Evolutionary conservation across 495 filamentous ascomycete species (phyloP).

Genomic region (Trichoderma reesei): DNA sequence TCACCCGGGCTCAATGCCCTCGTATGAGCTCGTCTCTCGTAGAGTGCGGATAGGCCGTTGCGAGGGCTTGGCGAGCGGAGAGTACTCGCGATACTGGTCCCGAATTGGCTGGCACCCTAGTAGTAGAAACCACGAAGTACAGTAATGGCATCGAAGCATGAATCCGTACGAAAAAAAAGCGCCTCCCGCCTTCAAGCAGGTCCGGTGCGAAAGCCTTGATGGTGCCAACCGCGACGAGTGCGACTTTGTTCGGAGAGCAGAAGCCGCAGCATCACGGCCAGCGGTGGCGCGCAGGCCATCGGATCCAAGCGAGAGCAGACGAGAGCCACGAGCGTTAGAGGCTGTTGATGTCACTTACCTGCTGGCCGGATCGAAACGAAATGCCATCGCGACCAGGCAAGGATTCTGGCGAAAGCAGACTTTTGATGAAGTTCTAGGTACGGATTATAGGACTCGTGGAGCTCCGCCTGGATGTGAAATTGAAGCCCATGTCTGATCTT

Average conservation of each 20-base stretch:
- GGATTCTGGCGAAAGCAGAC: too few relatives aligned
- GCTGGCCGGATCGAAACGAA: background rate
- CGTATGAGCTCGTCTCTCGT: constrained; percentile 1
- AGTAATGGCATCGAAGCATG: too few relatives aligned
- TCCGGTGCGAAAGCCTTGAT: too few relatives aligned
- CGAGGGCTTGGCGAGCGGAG: background rate
- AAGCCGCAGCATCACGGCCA: background rate
- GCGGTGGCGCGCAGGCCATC: background rate
- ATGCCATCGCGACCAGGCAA: too few relatives aligned
- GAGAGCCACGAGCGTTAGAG: background rate
- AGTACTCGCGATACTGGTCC: background rate
- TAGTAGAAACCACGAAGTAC: background rate
- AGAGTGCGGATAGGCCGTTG: constrained; percentile 2
- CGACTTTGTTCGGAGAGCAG: background rate
- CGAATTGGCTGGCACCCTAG: background rate
- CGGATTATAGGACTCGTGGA: too few relatives aligned
- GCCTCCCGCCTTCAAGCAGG: too few relatives aligned
- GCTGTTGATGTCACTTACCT: background rate
- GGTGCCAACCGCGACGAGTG: too few relatives aligned
- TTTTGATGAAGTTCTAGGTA: too few relatives aligned
- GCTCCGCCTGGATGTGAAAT: background rate
- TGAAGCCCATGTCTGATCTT: background rate
- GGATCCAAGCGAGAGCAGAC: background rate
- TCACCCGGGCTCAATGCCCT: background rate
- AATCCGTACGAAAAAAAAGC: too few relatives aligned